Percentiles rank a stretch among this genome's conserved stretches.
Evolutionary conservation across 306 rosid species (phyloP).

Genomic region (Vigna nakashimae): DNA sequence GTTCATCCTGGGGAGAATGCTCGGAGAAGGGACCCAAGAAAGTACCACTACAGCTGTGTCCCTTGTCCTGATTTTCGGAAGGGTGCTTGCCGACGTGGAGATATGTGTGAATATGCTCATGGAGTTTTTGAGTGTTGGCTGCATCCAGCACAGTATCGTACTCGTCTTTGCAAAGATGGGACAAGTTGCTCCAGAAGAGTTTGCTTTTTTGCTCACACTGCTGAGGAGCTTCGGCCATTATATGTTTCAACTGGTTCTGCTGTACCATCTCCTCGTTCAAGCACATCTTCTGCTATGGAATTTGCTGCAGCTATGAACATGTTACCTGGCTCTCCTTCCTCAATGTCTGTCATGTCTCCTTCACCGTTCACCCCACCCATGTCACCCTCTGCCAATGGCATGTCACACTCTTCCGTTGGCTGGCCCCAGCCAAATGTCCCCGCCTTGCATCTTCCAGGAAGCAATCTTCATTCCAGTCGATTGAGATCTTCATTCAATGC

Average conservation of each 20-base stretch:
- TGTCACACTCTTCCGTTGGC: slow-evolving; percentile 8
- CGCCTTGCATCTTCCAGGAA: slow-evolving; percentile 13
- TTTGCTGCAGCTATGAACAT: slow-evolving; percentile 20
- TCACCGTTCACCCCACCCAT: slow-evolving; percentile 16
- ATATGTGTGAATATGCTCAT: slow-evolving; percentile 25
- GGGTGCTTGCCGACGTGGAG: slow-evolving; percentile 13
- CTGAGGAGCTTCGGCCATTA: slow-evolving; percentile 18
- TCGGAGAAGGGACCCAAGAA: slow-evolving; percentile 19
- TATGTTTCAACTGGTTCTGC: slow-evolving; percentile 25
- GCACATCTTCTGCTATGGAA: slow-evolving; percentile 7
- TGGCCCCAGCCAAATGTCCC: slow-evolving; percentile 20
- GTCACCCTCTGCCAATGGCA: slow-evolving; percentile 23
- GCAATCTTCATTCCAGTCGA: slow-evolving; percentile 14
- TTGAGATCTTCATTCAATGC: slow-evolving; percentile 31
- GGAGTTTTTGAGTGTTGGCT: slow-evolving; percentile 26
- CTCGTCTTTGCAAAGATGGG: slow-evolving; percentile 22
- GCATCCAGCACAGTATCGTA: slow-evolving; percentile 27
- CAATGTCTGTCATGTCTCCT: slow-evolving; percentile 24
- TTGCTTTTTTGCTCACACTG: slow-evolving; percentile 24
- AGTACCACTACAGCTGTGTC: slow-evolving; percentile 23
- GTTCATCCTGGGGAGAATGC: slow-evolving; percentile 28
- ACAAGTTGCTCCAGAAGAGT: slow-evolving; percentile 23
- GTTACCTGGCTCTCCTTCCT: slow-evolving; percentile 18
- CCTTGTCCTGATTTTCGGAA: slow-evolving; percentile 31
- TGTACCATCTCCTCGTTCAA: slow-evolving; percentile 20